Evolutionary conservation across 2,329 filamentous ascomycete genomes (phyloP), one percentile per base, ranked within the genome.

Genomic region (Fusarium oligoseptatum): DNA sequence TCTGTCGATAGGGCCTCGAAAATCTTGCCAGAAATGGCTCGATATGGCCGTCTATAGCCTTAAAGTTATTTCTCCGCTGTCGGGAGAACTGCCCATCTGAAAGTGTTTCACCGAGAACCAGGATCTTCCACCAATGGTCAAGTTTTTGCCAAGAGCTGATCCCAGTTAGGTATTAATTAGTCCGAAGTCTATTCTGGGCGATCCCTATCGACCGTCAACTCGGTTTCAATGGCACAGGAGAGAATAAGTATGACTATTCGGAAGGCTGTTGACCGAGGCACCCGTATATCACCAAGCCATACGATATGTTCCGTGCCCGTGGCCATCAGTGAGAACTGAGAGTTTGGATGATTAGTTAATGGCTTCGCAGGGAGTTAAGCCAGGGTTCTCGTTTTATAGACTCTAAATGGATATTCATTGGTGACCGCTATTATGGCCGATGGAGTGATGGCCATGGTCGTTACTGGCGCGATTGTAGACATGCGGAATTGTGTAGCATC

Each of bases 11-110:
- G 17, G 12, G 48, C 8, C 10, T 29, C 9, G 48, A 52, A 52
- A 52, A 52, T 52, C 48, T 52, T 52, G 17, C 48, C 48, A 52
- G 48, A 52, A 32, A 27, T 52, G 48, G 48, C 48, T 52, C 48
- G 27, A 52, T 52, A 52, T 52, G 27, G 48, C 48, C 48, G 48
- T 20, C 27, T n/a, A 52, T 52, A 52, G 27, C 5, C 27, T 52
- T n/a, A 8, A 32, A 32, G 17, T 29, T 52, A 52, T 52, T 52
- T 52, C 48, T 14, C 17, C 27, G 17, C 27, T 32, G 27, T 20
- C 48, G 48, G 48, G 48, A 29, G 27, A 52, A 52, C 48, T 52
- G 17, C 48, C 48, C 48, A 29, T 29, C 48, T 29, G 17, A 52
- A 29, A 12, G 9, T n/a, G 48, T 52, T 52, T 32, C 48, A 32